Percentiles rank a stretch among this genome's conserved stretches.
Conservation (phyloP, 2,329 filamentous ascomycete genomes). For the Colletotrichum incanum region DNA sequence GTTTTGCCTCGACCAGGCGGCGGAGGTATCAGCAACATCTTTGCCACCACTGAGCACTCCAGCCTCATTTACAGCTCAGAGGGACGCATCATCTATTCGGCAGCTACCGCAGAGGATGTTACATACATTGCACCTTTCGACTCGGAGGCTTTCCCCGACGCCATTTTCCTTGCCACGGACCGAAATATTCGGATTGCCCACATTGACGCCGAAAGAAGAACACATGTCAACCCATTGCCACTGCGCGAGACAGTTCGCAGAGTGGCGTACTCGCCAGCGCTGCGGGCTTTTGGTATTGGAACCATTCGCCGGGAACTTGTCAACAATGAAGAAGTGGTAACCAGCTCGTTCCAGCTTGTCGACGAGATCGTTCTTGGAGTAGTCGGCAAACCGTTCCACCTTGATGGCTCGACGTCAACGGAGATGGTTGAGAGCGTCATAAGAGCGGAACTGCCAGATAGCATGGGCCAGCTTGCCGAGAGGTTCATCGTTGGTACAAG, state of each 20-base stretch:
- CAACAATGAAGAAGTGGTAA: constrained; percentile 80
- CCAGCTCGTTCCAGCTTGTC: constrained; percentile 88
- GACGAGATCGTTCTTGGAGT: constrained; percentile 91
- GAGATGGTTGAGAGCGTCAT: constrained; percentile 92
- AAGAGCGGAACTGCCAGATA: constrained; percentile 78
- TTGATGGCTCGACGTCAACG: constrained; percentile 63
- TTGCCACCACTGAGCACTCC: constrained; percentile 94
- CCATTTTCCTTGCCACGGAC: constrained; percentile 85
- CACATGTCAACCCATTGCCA: constrained; percentile 86
- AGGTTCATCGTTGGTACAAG: constrained; percentile 94
- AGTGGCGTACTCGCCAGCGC: constrained; percentile 85
- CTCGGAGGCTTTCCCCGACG: constrained; percentile 82
- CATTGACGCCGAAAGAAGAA: constrained; percentile 88
- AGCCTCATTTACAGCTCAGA: constrained; percentile 94
- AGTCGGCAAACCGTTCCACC: constrained; percentile 77
- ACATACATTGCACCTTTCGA: constrained; percentile 88
- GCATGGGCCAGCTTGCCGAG: constrained; percentile 73
- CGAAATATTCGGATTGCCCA: constrained; percentile 83
- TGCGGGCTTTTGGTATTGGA: constrained; percentile 89
- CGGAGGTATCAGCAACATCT: constrained; percentile 82
- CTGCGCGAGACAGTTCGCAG: constrained; percentile 88
- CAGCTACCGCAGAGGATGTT: constrained; percentile 90
- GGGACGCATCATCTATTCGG: constrained; percentile 91
- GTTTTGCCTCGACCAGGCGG: constrained; percentile 74
- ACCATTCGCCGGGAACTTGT: constrained; percentile 83